These are phyloP conservation scores for Irpex sp. DNA, from an alignment of 1,284 basidiomycete species.

Conservation along the genomic window DNA sequence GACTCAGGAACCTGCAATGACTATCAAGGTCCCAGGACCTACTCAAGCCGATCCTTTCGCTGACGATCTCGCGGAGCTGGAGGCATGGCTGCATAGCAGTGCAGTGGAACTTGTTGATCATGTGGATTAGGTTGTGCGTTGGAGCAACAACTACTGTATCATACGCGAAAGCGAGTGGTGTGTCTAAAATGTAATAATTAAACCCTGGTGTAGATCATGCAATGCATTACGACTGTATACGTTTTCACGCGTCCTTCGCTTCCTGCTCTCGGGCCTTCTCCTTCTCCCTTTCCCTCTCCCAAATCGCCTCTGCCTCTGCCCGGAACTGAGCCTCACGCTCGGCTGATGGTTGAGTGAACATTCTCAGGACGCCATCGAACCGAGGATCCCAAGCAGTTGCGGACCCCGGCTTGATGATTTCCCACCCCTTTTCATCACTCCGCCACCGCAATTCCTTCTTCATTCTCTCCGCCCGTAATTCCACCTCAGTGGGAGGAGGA, in stretches of 20 bases:
- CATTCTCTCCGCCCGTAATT: slow-evolving; percentile 76
- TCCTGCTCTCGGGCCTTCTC: slow-evolving; percentile 3
- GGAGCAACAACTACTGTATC: slow-evolving; percentile 1
- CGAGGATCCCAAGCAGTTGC: slow-evolving; percentile 74
- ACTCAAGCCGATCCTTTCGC: not conserved
- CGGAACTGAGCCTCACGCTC: slow-evolving; percentile 11
- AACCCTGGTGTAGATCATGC: not conserved
- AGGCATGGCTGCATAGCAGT: slow-evolving; percentile 41
- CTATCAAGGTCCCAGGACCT: not conserved
- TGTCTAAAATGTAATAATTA: slow-evolving; percentile 10
- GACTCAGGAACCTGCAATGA: not conserved
- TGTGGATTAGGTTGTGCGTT: slow-evolving; percentile 8
- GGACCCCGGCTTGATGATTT: slow-evolving; percentile 61
- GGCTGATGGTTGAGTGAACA: slow-evolving; percentile 48
- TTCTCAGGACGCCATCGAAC: slow-evolving; percentile 58
- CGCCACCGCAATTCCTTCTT: slow-evolving; percentile 87
- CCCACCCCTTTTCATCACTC: slow-evolving; percentile 71
- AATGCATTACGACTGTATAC: not conserved
- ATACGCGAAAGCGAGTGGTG: slow-evolving; percentile 6
- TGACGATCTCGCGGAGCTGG: slow-evolving; percentile 36
- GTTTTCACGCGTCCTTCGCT: not conserved
- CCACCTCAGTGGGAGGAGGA: slow-evolving; percentile 84
- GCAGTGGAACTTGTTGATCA: slow-evolving; percentile 31
- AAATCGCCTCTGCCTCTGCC: slow-evolving; percentile 7
- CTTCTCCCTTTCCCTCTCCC: slow-evolving; percentile 4